Conservation (phyloP, 441 rosid species). For the Erodium texanum region DNA sequence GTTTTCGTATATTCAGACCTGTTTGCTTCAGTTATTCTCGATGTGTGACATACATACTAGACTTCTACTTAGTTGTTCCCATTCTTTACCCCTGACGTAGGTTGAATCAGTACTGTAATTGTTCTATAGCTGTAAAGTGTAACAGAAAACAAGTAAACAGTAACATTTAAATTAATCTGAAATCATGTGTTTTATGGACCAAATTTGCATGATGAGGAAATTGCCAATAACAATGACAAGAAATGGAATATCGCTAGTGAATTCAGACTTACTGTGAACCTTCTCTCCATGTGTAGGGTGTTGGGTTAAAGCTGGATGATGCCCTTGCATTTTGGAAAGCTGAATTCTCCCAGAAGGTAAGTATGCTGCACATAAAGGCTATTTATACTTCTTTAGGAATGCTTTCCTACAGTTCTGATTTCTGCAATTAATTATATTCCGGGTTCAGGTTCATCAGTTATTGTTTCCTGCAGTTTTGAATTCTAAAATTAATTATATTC, state of each 20-base stretch:
- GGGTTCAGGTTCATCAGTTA: slow-evolving; percentile 3
- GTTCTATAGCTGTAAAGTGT: background rate
- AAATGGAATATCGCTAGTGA: background rate
- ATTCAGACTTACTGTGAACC: background rate
- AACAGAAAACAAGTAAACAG: background rate
- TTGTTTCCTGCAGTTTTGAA: background rate
- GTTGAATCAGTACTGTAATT: background rate
- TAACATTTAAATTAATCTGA: background rate
- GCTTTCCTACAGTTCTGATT: background rate
- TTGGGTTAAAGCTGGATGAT: slow-evolving; percentile 70
- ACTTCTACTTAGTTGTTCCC: background rate
- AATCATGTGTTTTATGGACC: background rate
- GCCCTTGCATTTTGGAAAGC: slow-evolving; percentile 60
- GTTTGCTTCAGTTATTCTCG: background rate
- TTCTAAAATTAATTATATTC: background rate
- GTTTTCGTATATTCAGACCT: background rate
- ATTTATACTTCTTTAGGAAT: background rate
- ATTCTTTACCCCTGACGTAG: background rate
- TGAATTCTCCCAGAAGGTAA: slow-evolving; percentile 82
- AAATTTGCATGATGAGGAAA: background rate
- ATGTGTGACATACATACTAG: background rate
- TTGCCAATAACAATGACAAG: background rate
- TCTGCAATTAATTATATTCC: background rate
- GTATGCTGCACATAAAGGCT: background rate
- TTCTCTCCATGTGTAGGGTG: slow-evolving; percentile 44